Base-by-base conservation (phyloP, 441 rosid genomes). In the Macaranga tanarius region DNA sequence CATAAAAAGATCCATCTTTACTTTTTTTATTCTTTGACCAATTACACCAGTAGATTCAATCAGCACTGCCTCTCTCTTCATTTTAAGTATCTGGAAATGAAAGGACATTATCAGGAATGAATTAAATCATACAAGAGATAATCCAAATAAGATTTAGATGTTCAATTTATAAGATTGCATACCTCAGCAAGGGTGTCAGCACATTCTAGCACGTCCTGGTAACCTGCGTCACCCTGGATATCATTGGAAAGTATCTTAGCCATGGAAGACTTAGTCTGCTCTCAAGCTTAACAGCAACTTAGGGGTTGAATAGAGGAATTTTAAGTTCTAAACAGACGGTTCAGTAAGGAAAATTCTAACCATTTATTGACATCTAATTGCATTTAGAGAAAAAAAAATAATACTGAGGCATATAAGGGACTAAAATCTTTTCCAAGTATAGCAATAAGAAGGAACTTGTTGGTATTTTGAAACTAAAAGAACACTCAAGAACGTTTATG, bases 1-100 rank as follows among this genome's bases (percentile, higher is more conserved):
- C 28, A 66, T 15, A 62, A 9, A 17, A 58, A 20, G 22, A 20
- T 5, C 34, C 1, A 28, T 26, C 48, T 25, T 12, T 71, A 88
- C 99, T 93, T 90, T 95, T 75, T 89, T 92, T 60, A 95, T 95
- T 83, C 98, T 85, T 50, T 86, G 93, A 79, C 99, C 98, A 71
- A 95, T 92, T 44, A 92, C 96, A 64, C 98, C 99, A 8, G 98
- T 95, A 71, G 99, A 95, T 83, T 95, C 98, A 45, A 92, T 84
- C 64, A 92, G 55, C 56, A 95, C 96, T 73, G 89, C 92, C 65
- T 83, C 89, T 10, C 82, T 86, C 73, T 71, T 88, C 74, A 91
- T 54, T 73, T 80, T 77, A 67, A 95, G 97, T 54, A 87, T 79
- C 98, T 95, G 83, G 71, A 83, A 67, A 70, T 23, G 57, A 71